Conservation (phyloP, 176 grass and related monocot genomes). For the Lolium perenne region DNA sequence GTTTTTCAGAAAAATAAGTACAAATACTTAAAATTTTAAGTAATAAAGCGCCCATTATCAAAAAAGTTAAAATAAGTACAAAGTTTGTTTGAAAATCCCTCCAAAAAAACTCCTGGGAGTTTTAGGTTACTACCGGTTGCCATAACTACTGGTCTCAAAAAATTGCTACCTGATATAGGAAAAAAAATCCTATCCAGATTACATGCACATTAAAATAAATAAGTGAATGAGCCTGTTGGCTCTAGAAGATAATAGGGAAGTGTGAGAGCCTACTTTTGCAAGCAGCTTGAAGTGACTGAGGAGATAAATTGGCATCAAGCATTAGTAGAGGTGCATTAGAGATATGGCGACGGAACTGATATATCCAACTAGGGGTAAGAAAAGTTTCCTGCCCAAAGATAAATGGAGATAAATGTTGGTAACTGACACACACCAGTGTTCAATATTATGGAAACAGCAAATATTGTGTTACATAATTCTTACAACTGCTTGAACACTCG, state of each 20-base stretch:
- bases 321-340: constrained; percentile 73
- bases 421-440: constrained; percentile 8
- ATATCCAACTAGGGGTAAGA: constrained; percentile 77
- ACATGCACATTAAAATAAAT: constrained; percentile 24
- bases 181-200: constrained; percentile 4
- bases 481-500: constrained; percentile 94
- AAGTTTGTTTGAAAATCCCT: background rate
- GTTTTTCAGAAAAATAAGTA: background rate
- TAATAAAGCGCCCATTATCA: too few relatives aligned
- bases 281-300: constrained; percentile 70
- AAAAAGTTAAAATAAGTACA: background rate
- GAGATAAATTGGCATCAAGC: constrained; percentile 92
- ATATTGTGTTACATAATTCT: constrained; percentile 45
- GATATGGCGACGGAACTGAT: constrained; percentile 61
- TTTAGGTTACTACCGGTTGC: background rate
- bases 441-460: background rate
- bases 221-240: background rate
- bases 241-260: constrained; percentile 31
- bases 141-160: background rate
- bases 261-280: constrained; percentile 66
- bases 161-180: background rate
- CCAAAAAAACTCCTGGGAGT: background rate
- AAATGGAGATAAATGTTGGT: constrained; percentile 31
- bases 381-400: constrained; percentile 67
- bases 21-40: too few relatives aligned